These are phyloP conservation scores for Fusarium secorum DNA, from an alignment of 2,329 filamentous ascomycete genomes.

Conservation along the genomic window DNA sequence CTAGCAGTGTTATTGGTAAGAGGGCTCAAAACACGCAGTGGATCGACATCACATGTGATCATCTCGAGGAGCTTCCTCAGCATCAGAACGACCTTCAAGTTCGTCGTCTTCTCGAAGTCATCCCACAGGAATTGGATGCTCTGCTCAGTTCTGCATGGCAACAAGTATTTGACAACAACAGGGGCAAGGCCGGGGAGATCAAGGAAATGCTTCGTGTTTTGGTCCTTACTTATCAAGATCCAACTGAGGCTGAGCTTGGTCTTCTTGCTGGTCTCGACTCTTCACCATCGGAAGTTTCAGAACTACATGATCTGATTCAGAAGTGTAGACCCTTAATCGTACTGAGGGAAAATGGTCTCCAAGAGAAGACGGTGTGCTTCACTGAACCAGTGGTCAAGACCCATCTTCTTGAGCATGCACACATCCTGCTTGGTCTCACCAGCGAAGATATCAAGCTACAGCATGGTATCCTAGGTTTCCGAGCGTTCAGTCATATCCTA, in stretches of 20 bases:
- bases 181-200: conserved; percentile 47
- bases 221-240: conserved; percentile 52
- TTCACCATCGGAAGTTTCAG: conserved; percentile 43
- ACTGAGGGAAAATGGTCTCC: conserved; percentile 26
- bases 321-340: conserved; percentile 51
- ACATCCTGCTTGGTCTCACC: conserved; percentile 46
- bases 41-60: conserved; percentile 54
- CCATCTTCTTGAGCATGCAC: conserved; percentile 51
- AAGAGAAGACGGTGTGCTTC: conserved; percentile 21
- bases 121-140: conserved; percentile 50
- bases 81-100: conserved; percentile 50
- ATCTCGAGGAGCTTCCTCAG: conserved; percentile 50
- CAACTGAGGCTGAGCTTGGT: conserved; percentile 49
- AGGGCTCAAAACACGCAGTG: conserved; percentile 54
- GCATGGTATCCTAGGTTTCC: conserved; percentile 51
- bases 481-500: conserved; percentile 50
- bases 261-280: conserved; percentile 49
- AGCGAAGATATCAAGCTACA: conserved; percentile 51
- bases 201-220: conserved; percentile 53
- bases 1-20: conserved; percentile 52
- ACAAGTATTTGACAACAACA: conserved; percentile 47
- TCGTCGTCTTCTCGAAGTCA: conserved; percentile 49
- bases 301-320: conserved; percentile 47
- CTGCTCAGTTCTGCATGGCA: conserved; percentile 51
- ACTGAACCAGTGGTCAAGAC: conserved; percentile 46